A percentile compares a stretch with the other conserved stretches of the same genome.
Evolutionary conservation across 2,329 filamentous ascomycete species (phyloP).

Genomic region (Penicillium capsulatum): DNA sequence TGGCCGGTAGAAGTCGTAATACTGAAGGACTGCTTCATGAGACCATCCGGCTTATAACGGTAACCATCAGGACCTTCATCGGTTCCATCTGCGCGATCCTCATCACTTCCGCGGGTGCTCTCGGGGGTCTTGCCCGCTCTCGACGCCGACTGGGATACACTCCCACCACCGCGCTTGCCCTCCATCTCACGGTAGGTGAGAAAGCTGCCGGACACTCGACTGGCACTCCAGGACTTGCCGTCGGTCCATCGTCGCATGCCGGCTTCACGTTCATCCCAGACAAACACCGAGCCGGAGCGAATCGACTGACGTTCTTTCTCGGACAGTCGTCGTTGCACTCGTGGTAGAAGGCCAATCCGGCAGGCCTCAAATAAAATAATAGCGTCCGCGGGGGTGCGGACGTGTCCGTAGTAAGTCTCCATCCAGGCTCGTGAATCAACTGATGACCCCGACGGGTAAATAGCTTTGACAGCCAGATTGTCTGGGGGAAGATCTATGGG

Average conservation of each 20-base stretch:
- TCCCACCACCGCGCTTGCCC: conserved; percentile 80
- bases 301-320: conserved; percentile 97
- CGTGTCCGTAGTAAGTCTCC: conserved; percentile 95
- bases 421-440: conserved; percentile 49
- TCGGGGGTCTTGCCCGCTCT: conserved; percentile 74
- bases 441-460: conserved; percentile 13
- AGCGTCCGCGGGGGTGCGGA: conserved; percentile 92
- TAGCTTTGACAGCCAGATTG: conserved; percentile 12
- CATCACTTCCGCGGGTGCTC: conserved; percentile 70
- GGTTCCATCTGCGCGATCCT: conserved; percentile 65
- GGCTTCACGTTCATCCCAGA: conserved; percentile 98
- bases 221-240: conserved; percentile 98
- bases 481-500: neutral
- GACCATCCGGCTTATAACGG: conserved; percentile 88
- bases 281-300: conserved; percentile 92
- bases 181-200: conserved; percentile 98
- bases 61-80: conserved; percentile 81
- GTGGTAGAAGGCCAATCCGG: conserved; percentile 77
- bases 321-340: conserved; percentile 86
- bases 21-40: conserved; percentile 99
- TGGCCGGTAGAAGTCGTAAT: conserved; percentile 89
- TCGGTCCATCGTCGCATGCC: conserved; percentile 99
- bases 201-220: conserved; percentile 94
- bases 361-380: conserved; percentile 99
- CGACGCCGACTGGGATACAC: conserved; percentile 59